Evolutionary conservation across 2,329 filamentous ascomycete species (phyloP).

Genomic region (Colletotrichum sp.): DNA sequence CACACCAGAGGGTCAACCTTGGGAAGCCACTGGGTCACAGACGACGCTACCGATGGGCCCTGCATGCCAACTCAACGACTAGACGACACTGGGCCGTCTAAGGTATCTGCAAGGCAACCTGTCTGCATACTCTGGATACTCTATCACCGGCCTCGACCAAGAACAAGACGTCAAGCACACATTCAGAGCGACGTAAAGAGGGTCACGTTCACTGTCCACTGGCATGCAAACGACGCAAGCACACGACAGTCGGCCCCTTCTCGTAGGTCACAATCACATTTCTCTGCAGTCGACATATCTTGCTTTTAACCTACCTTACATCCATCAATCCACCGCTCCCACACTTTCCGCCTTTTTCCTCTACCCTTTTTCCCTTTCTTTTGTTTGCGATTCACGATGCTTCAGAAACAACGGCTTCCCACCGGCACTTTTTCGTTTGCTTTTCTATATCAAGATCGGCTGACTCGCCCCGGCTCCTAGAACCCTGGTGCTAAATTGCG

Average conservation of each 20-base stretch:
- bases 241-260: slow-evolving; percentile 3
- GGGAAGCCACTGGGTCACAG: background rate
- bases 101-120: slow-evolving; percentile 11
- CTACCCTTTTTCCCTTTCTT: background rate
- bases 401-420: slow-evolving; percentile 17
- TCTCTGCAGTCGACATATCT: background rate
- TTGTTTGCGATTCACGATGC: slow-evolving; percentile 26
- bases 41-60: background rate
- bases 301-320: background rate
- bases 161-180: background rate
- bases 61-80: background rate
- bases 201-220: slow-evolving; percentile 11
- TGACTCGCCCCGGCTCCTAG: slow-evolving; percentile 19
- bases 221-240: slow-evolving; percentile 20
- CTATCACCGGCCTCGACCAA: background rate
- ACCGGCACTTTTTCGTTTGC: slow-evolving; percentile 14
- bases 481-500: slow-evolving; percentile 20
- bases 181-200: background rate
- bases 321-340: background rate
- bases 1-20: background rate
- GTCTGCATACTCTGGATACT: background rate
- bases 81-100: background rate
- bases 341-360: background rate
- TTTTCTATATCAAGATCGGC: slow-evolving; percentile 21
- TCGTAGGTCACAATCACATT: slow-evolving; percentile 3